Evolutionary conservation across 805 yeast genomes (phyloP), one percentile per base, ranked within the genome.

Genomic region (Diddensiella transvaalensis): DNA sequence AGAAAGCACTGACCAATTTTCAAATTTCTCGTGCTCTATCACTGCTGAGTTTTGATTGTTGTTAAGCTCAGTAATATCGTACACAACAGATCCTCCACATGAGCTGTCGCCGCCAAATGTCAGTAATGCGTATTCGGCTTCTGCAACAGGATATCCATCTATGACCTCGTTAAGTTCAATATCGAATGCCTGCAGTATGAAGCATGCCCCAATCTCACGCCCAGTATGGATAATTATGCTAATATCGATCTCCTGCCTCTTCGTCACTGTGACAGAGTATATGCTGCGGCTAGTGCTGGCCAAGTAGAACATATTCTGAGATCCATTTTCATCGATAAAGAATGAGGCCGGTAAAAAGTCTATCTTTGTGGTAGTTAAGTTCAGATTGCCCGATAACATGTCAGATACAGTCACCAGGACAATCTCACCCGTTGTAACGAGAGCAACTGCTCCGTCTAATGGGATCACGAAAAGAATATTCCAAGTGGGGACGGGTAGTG

Each of bases 1-100:
- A 17, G 72, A 49, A 1, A 76, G 44, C 0, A 80, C 80, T 0
- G 79, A 67, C 80, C 81, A 76, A 51, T 71, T 74, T 32, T 64
- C 66, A 58, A 66, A 71, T 46, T 64, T 71, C 1, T 57, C 56
- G 1, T 44, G 35, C 22, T 40, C 49, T n/a, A n/a, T n/a, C n/a
- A n/a, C n/a, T n/a, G n/a, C n/a, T n/a, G n/a, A n/a, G n/a, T n/a
- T n/a, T n/a, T n/a, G n/a, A 13, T 8, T 13, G 17, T 23, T 22
- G 15, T 37, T 48, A 23, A 32, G 3, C 19, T 40, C 33, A 15
- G 24, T 18, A 3, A 22, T 21, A 8, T 40, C 45, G 36, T 40
- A 24, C 2, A 65, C 42, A 6, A 72, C 49, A 46, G 69, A 69
- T 26, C 73, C 69, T 45, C 70, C 68, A 2, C 66, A 56, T 0